Base-by-base conservation (phyloP, 1,284 basidiomycete genomes). In the Xerocomus nothofagi region DNA sequence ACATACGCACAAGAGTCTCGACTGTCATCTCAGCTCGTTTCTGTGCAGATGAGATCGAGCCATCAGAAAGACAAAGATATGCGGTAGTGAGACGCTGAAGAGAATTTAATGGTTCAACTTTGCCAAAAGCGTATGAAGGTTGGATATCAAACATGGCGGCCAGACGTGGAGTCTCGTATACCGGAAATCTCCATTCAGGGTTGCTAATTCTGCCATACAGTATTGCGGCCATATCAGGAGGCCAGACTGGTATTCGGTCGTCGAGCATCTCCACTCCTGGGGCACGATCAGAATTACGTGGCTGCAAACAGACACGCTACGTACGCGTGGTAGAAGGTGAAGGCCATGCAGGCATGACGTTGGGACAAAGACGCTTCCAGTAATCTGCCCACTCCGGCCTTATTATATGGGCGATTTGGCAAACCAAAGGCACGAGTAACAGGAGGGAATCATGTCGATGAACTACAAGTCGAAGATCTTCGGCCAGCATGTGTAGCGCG, bases 311-410 rank as follows among this genome's bases (percentile, higher is more conserved):
- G 31, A 27, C 11, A 34, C 11, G n/a, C 9, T 8, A 70, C 77
- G 51, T 58, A 82, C 84, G 63, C 47, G 72, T 66, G 27, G 63
- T 67, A 3, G 71, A 58, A 30, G 76, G 70, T 8, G 75, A 70
- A 3, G 79, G 78, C 88, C 88, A 90, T 18, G 68, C 62, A 26
- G 73, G 66, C 55, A 77, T 68, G 18, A 77, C 75, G 39, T 78
- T 74, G 1, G 91, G 89, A 59, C 82, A 80, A 24, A 91, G 70
- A 7, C 91, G 78, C 56, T 84, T 84, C 88, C 91, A 92, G 62
- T 93, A 93, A 66, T 96, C 93, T 2, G 81, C 79, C 90, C 93
- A 97, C 60, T 91, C 89, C 0, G 79, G 79, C 23, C 86, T 78
- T 6, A 89, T 79, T 12, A 81, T 68, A 8, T 75, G 61, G 3